A percentile compares a stretch with the other conserved stretches of the same genome.
These are phyloP conservation scores for Solanum pennellii DNA, from an alignment of 257 asterid genomes.

Conservation along the genomic window DNA sequence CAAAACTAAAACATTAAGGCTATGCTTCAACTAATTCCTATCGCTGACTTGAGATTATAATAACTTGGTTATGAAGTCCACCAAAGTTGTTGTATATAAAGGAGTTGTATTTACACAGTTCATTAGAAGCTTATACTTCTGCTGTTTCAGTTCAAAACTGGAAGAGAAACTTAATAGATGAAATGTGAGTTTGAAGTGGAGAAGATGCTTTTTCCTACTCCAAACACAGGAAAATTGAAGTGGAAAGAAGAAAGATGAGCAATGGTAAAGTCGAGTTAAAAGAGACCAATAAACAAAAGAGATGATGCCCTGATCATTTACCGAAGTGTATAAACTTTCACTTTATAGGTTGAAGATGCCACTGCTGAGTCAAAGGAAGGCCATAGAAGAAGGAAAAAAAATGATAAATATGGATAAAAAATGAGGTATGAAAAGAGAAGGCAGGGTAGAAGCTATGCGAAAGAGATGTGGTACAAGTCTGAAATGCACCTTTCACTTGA, in stretches of 20 bases:
- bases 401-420: neutral
- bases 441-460: neutral
- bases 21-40: neutral
- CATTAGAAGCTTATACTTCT: neutral
- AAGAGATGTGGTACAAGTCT: neutral
- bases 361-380: neutral
- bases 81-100: neutral
- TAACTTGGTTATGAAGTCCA: neutral
- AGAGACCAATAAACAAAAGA: neutral
- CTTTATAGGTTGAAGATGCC: neutral
- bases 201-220: neutral
- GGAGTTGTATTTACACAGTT: neutral
- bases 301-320: neutral
- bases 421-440: neutral
- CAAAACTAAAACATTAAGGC: neutral
- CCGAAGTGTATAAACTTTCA: neutral
- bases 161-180: neutral
- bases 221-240: neutral
- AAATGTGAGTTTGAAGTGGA: neutral
- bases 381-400: neutral
- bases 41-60: neutral
- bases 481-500: neutral
- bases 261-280: neutral
- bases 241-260: neutral
- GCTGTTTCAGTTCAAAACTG: neutral